These are phyloP conservation scores for Saccharomycopsis babjevae DNA, from an alignment of 805 yeast genomes.

Conservation along the genomic window DNA sequence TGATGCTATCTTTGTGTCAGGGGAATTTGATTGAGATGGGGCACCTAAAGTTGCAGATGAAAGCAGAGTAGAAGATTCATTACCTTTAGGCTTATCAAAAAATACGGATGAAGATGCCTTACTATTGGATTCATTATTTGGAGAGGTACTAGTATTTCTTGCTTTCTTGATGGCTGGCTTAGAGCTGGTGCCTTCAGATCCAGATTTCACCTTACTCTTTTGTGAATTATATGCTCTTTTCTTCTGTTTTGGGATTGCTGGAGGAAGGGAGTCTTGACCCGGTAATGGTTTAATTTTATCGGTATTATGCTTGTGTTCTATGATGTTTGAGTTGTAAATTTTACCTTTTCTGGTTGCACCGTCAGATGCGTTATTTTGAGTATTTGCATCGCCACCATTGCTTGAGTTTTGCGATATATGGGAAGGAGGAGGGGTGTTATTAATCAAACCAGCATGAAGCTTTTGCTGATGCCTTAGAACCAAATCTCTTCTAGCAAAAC, in stretches of 20 bases:
- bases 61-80: background rate
- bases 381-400: slow-evolving; percentile 25
- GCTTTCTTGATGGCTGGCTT: background rate
- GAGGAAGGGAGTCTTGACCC: slow-evolving; percentile 11
- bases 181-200: background rate
- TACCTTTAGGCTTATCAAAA: background rate
- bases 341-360: background rate
- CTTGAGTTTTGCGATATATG: slow-evolving; percentile 29
- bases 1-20: background rate
- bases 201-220: background rate
- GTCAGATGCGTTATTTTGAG: background rate
- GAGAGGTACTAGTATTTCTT: background rate
- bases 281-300: slow-evolving; percentile 19
- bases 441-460: slow-evolving; percentile 48
- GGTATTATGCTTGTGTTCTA: slow-evolving; percentile 18
- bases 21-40: slow-evolving; percentile 1
- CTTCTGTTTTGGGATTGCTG: slow-evolving; percentile 2
- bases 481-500: slow-evolving; percentile 84
- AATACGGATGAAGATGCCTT: background rate
- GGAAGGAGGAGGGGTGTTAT: slow-evolving; percentile 24
- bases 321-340: slow-evolving; percentile 14
- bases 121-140: background rate
- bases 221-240: background rate
- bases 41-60: background rate
- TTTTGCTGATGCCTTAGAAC: slow-evolving; percentile 92